Conservation (phyloP, 140 eudicot genomes). For the Erigeron philadelphicus region DNA sequence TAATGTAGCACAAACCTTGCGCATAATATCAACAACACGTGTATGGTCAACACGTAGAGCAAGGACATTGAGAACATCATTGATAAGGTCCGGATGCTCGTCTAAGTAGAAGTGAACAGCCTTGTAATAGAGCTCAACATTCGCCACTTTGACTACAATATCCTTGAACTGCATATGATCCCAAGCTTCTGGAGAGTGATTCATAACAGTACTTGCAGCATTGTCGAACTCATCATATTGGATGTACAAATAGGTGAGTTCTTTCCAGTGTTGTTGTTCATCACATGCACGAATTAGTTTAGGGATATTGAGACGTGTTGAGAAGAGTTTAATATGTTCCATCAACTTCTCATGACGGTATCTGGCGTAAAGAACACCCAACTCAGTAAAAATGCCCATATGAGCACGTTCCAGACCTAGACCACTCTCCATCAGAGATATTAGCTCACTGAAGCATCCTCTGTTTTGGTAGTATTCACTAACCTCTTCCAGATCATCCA, state of each 20-base stretch:
- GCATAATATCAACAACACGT: constrained; percentile 97
- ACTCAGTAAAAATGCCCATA: constrained; percentile 97
- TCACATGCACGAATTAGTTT: constrained; percentile 96
- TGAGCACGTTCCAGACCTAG: constrained; percentile 98
- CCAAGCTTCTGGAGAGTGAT: constrained; percentile 99
- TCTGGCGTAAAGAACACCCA: constrained; percentile 96
- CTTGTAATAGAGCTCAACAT: constrained; percentile 93
- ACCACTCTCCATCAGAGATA: constrained; percentile 99
- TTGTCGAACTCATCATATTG: constrained; percentile 97
- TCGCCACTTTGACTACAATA: constrained; percentile 86
- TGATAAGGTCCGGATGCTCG: constrained; percentile 97
- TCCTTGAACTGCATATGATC: constrained; percentile 99
- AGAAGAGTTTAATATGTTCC: constrained; percentile 92
- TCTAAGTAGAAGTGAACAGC: constrained; percentile 93
- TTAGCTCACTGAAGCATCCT: constrained; percentile 95
- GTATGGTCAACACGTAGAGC: constrained; percentile 97
- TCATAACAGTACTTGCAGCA: constrained; percentile 97
- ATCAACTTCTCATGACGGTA: constrained; percentile 96
- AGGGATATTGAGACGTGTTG: constrained; percentile 95
- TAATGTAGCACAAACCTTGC: constrained; percentile 57
- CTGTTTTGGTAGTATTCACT: constrained; percentile 93
- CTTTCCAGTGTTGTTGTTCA: constrained; percentile 98
- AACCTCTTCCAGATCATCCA: constrained; percentile 96
- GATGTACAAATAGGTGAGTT: constrained; percentile 76
- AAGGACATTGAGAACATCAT: constrained; percentile 85